Base-by-base conservation (phyloP, 129 eudicot genomes). In the Escallonia rubra region DNA sequence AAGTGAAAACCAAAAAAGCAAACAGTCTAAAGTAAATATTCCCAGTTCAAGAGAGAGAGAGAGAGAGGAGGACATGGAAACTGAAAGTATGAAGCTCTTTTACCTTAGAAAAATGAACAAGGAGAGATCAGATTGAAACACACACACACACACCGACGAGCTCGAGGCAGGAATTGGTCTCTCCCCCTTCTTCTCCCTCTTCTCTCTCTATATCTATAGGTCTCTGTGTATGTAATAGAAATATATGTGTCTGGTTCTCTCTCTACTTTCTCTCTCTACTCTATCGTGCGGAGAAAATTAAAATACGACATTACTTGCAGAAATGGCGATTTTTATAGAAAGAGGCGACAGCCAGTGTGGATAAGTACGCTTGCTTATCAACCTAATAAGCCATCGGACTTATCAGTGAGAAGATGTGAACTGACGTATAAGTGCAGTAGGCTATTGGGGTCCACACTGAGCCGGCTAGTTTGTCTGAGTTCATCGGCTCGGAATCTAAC, bases 401-500 rank as follows among this genome's bases (percentile, higher is more conserved):
- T 68, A 63, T 74, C 70, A 65, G 74, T 72, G 79, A 57, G 69
- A 1, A 0, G 0, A 0, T 0, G 0, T 0, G 0, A 0, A 0
- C 7, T 7, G 16, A 7, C 41, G 61, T 23, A 81, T 80, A 76
- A 64, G 61, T 55, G 49, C 40, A 40, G 40, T n/a, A 15, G 34
- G 34, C 5, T 3, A 5, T 1, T 1, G 13, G 67, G 95, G 84
- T 57, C 56, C 85, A 85, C 75, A 10, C 23, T 2, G 43, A 79
- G 84, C 86, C 85, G 78, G 86, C 79, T 82, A 63, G 5, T 71
- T 64, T 73, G 59, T 50, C 68, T 23, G 16, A 68, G 63, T 82
- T 69, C 64, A 73, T 70, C 93, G 93, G 96, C 85, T 81, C 73
- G 79, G 83, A 65, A 69, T 80, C 75, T 72, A 23, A 14, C 51